Evolutionary conservation across 371 early-diverging fungal genomes (phyloP), one percentile per base, ranked within the genome.

Genomic region (Mortierella sp.): DNA sequence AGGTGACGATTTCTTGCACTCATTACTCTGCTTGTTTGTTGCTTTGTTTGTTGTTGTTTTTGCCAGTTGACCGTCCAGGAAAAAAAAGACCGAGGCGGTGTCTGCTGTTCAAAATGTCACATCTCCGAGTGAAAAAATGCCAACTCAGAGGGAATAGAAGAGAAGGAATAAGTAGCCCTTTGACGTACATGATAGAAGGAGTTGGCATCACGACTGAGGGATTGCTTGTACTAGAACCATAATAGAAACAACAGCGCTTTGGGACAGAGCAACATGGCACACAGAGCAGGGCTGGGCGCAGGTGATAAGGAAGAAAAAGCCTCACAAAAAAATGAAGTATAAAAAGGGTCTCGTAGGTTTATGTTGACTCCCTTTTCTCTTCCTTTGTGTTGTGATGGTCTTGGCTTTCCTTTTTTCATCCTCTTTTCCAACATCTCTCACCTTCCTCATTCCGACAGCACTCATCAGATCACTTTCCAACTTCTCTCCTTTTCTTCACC

Each of bases 261-360:
- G 58, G 58, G 58, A 27, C 29, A n/a, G 32, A 14, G 29, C 32
- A 16, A 4, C 49, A 49, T 49, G 18, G 32, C 32, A 49, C 18
- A 32, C 55, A 55, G n/a, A 10, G 55, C 21, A 18, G 35, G 38
- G 63, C 63, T 21, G 21, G 65, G 65, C 35, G 38, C 60, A 38
- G 65, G 65, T 24, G 21, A 18, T 21, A 4, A 46, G 7, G 7
- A 32, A 46, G 7, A 21, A 32, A 65, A 65, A 21, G 35, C 27
- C 5, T 27, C 27, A 27, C 3, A 32, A 32, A 38, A 41, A 41
- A 41, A 35, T 4, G 51, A 21, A 65, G 6, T 21, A 83, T 74
- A 85, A 80, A 63, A 83, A 81, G 75, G 72, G 68, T 8, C 83
- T 89, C 72, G 58, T 88, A 65, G 84, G 75, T 68, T 71, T 72